These are phyloP conservation scores for Saccharomyces hybrid DNA, from an alignment of 1,139 yeast species.

Conservation along the genomic window DNA sequence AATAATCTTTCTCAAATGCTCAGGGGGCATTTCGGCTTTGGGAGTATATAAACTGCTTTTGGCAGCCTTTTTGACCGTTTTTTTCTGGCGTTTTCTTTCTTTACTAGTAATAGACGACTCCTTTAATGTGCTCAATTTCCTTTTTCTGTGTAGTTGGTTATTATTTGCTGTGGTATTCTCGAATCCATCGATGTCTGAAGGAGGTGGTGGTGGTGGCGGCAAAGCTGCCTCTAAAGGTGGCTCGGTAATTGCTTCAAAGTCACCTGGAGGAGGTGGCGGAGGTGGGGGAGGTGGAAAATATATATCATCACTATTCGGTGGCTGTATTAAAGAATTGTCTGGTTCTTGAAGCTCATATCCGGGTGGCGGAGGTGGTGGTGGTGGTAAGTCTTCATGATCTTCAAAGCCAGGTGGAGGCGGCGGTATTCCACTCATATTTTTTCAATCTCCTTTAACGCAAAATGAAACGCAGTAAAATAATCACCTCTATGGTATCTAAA, in stretches of 20 bases:
- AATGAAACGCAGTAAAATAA: neutral
- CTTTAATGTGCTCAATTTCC: neutral
- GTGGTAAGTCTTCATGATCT: slow-evolving; percentile 5
- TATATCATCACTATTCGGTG: slow-evolving; percentile 1
- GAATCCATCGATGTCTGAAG: slow-evolving; percentile 12
- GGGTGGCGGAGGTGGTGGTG: slow-evolving; percentile 15
- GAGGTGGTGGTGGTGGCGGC: slow-evolving; percentile 26
- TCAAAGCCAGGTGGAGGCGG: slow-evolving; percentile 9
- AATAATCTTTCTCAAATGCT: slow-evolving; percentile 80
- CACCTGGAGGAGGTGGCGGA: slow-evolving; percentile 4
- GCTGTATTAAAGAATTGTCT: neutral
- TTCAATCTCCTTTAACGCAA: neutral
- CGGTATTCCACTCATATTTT: slow-evolving; percentile 4
- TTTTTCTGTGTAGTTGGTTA: neutral
- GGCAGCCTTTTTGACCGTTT: slow-evolving; percentile 31
- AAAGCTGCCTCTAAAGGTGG: neutral
- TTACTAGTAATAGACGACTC: slow-evolving; percentile 1
- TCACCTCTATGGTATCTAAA: neutral
- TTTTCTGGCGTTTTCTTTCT: slow-evolving; percentile 17
- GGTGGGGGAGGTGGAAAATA: slow-evolving; percentile 9
- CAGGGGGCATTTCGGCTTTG: slow-evolving; percentile 88
- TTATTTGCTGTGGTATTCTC: neutral
- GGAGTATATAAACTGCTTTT: slow-evolving; percentile 44
- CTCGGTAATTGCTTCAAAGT: neutral
- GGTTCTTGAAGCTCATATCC: slow-evolving; percentile 5